These are phyloP conservation scores for Prosopis cineraria DNA, from an alignment of 306 rosid genomes.

Conservation along the genomic window DNA sequence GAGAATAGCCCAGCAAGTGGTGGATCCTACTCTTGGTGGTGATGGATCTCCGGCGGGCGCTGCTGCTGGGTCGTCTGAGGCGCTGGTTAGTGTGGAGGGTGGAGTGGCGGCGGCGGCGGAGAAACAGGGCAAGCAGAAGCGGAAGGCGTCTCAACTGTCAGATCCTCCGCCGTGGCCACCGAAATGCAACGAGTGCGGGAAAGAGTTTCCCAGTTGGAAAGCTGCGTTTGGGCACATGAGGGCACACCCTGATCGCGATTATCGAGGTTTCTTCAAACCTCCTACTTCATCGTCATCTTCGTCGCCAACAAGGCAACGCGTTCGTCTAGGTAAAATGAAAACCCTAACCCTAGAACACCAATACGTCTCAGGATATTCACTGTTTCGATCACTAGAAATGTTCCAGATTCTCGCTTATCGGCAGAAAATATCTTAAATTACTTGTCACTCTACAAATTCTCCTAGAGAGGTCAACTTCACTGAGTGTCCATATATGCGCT, in stretches of 20 bases:
- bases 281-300: conserved; percentile 27
- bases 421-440: too few species aligned
- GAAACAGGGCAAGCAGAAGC: conserved; percentile 14
- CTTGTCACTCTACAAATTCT: too few species aligned
- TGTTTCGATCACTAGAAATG: not conserved
- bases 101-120: not conserved
- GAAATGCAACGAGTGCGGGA: conserved; percentile 28
- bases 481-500: not conserved
- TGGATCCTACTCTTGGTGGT: not conserved
- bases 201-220: conserved; percentile 35
- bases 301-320: not conserved
- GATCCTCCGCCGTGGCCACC: conserved; percentile 39
- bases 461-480: not conserved
- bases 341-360: not conserved
- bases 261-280: conserved; percentile 39
- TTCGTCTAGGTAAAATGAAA: not conserved
- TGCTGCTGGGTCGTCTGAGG: not conserved
- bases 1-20: not conserved
- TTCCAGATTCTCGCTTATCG: too few species aligned
- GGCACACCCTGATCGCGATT: conserved; percentile 36
- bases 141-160: conserved; percentile 3
- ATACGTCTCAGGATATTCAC: too few species aligned
- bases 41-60: not conserved
- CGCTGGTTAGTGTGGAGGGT: not conserved
- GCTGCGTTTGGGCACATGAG: conserved; percentile 52